These are phyloP conservation scores for Penicillium paxilli DNA, from an alignment of 495 filamentous ascomycete genomes.

Conservation along the genomic window DNA sequence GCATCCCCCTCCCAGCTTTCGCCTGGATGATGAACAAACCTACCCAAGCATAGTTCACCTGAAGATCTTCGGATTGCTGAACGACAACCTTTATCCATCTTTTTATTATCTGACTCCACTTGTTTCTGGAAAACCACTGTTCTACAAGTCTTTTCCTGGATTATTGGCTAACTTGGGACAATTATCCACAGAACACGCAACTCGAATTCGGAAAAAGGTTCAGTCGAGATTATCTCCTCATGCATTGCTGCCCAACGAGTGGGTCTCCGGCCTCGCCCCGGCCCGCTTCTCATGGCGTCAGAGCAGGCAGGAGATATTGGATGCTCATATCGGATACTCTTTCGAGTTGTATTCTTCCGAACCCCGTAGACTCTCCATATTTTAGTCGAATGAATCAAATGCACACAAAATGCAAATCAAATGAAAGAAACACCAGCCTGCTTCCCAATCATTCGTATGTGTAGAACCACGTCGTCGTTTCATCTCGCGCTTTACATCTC, in stretches of 20 bases:
- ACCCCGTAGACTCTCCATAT: no score
- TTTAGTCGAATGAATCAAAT: no score
- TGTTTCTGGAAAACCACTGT: conserved; percentile 7
- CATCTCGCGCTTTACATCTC: no score
- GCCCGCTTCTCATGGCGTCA: conserved; percentile 14
- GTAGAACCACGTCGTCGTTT: no score
- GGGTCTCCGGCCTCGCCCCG: conserved; percentile 31
- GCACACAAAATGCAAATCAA: background rate
- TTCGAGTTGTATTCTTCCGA: no score
- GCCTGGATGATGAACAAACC: conserved; percentile 46
- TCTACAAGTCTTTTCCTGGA: conserved; percentile 5
- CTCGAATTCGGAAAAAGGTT: no score
- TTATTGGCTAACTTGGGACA: conserved; percentile 12
- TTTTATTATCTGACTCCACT: conserved; percentile 41
- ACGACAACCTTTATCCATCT: conserved; percentile 53
- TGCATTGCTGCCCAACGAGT: conserved; percentile 51
- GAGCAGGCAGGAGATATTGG: no score
- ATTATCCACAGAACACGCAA: background rate
- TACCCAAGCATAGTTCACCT: conserved; percentile 54
- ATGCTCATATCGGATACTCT: no score
- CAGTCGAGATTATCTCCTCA: no score
- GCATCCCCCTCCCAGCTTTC: background rate
- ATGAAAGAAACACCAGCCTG: background rate
- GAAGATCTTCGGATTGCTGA: conserved; percentile 48
- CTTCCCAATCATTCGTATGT: background rate